Evolutionary conservation across 2,329 filamentous ascomycete species (phyloP).

Genomic region (Botryotinia calthae): DNA sequence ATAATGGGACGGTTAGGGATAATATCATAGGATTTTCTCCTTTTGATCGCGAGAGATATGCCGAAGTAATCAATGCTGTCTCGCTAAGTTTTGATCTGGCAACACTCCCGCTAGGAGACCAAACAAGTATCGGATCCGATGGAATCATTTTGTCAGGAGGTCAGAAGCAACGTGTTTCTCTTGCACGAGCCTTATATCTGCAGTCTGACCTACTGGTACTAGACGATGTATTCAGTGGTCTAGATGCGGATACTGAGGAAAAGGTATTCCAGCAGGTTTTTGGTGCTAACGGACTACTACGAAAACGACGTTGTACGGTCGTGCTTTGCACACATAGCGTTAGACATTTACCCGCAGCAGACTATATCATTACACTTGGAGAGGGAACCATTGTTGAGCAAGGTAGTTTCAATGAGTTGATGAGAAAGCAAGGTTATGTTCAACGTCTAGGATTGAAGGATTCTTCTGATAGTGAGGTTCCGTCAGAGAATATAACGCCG

Average conservation of each 20-base stretch:
- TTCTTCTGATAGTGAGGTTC: conserved; percentile 29
- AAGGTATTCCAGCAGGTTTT: conserved; percentile 25
- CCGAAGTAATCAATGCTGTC: conserved; percentile 28
- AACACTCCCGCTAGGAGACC: conserved; percentile 34
- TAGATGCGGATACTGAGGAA: conserved; percentile 29
- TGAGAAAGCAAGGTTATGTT: not conserved
- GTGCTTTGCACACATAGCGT: conserved; percentile 38
- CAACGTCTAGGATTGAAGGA: not conserved
- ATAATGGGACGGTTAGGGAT: conserved; percentile 41
- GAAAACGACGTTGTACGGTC: conserved; percentile 35
- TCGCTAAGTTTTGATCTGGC: conserved; percentile 28
- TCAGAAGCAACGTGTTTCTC: conserved; percentile 30
- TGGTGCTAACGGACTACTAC: conserved; percentile 24
- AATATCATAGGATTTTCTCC: conserved; percentile 20
- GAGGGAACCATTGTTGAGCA: conserved; percentile 36
- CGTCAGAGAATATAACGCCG: conserved; percentile 8
- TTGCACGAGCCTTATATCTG: conserved; percentile 30
- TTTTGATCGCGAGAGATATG: conserved; percentile 33
- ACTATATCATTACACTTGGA: conserved; percentile 43
- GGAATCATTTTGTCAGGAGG: conserved; percentile 37
- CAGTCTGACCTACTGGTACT: conserved; percentile 26
- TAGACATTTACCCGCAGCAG: conserved; percentile 40
- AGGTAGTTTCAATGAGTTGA: conserved; percentile 35
- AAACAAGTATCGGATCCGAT: conserved; percentile 34
- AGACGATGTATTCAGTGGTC: conserved; percentile 32